Base-by-base conservation (phyloP, 495 filamentous ascomycete genomes). In the Terfezia boudieri region DNA sequence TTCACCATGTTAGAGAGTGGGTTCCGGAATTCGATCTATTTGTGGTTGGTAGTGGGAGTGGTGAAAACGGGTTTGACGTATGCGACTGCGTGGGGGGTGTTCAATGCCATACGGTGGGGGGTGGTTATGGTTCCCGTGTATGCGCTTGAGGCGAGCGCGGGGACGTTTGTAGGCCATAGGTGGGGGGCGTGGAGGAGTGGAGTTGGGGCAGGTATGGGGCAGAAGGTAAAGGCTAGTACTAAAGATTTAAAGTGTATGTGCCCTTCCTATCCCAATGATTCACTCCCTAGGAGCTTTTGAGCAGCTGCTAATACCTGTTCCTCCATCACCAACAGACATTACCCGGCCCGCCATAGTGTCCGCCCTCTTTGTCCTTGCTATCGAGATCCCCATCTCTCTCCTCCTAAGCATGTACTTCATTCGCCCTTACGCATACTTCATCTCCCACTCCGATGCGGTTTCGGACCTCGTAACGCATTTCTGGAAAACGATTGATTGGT, bases 41-140 rank as follows among this genome's bases (percentile, higher is more conserved):
- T 86, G 14, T 86, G 80, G 81, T 70, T 86, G 4, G 71, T 84
- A n/a, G 71, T 66, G 46, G 71, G 70, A 8, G 82, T 85, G 38
- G 70, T 86, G 0, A 59, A 71, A 0, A 68, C 84, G 54, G 80
- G 80, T 4, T 60, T 67, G 1, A 71, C 76, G 26, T 85, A 84
- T 65, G 77, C 78, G 1, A 84, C 82, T 2, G 80, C 82, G 1
- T 86, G 80, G 82, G 76, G 79, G 9, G 69, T 84, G 41, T 85
- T 86, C 69, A 82, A 74, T 56, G 83, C 81, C 0, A 83, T 86
- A 56, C 73, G 81, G n/a, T 86, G 80, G 82, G 81, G 82, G 0
- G 66, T 86, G 5, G 70, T 84, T 35, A 86, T 84, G 82, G 80
- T 85, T 2, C 80, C 81, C 0, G 81, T 84, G 0, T 73, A 77